Base-by-base conservation (phyloP, 805 yeast genomes). In the Dipodascus geniculatus region DNA sequence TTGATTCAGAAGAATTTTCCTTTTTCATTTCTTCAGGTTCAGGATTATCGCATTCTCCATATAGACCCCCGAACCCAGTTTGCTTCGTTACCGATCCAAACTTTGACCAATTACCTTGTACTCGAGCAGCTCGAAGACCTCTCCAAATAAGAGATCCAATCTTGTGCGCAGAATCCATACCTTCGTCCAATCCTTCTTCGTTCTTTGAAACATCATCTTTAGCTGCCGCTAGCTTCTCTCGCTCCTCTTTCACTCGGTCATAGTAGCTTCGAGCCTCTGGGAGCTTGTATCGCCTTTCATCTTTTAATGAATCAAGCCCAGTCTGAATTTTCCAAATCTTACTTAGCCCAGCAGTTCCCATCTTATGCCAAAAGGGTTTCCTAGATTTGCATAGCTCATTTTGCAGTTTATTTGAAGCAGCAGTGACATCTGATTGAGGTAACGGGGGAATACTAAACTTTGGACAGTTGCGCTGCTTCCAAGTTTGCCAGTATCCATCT, bases 81-180 rank as follows among this genome's bases (percentile, higher is more conserved):
- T 56, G 54, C 47, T 66, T 72, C 53, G 68, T 65, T 14, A 71
- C 71, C 14, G 67, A 64, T 23, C 60, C 64, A 48, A 75, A 71
- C 23, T 71, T 65, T 52, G 68, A 67, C 59, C 78, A 57, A 33
- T 64, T 60, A 4, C 65, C 64, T 3, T 65, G 53, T 20, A 54
- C 64, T 55, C 79, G 62, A 2, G 75, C 66, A 2, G 70, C 61
- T 52, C 80, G 68, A 47, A 76, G 57, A 1, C 70, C 71, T 52
- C 73, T 71, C 81, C 81, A 76, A 22, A 65, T 66, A 19, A 58
- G 53, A 1, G 70, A 55, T 4, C 59, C 61, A 2, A 59, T 33
- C 3, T 44, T 49, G 2, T 48, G 52, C 23, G 42, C 50, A 31
- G 51, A 19, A n/a, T 31, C 22, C 47, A 50, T 54, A 16, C 55